Base-by-base conservation (phyloP, 1,139 yeast genomes). In the Zygoascus meyerae region DNA sequence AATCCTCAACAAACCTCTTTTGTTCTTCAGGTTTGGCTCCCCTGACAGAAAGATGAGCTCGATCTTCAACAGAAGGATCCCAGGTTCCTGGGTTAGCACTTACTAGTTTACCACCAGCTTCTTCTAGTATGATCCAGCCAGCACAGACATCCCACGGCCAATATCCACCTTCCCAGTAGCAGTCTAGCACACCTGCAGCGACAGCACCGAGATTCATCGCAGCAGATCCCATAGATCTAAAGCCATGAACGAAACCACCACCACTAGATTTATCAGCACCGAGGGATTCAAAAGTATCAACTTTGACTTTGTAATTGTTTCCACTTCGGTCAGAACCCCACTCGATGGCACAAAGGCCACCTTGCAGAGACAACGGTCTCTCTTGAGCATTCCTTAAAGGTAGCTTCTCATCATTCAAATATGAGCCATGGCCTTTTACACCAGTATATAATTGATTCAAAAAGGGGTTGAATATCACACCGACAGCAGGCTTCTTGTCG, bases 141-240 rank as follows among this genome's bases (percentile, higher is more conserved):
- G 83, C 83, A 58, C 81, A 77, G 3, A 78, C 81, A 55, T 79
- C 83, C 83, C 83, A 78, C 6, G 78, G 72, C 53, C 73, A 77
- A 60, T 81, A 77, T 16, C 83, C 81, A 45, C 82, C 82, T 61
- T 78, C 82, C 81, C 83, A 79, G 63, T 78, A 78, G 31, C 77
- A 67, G 56, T 78, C 83, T 34, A 77, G 51, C 46, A 68, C 68
- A 3, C 83, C 83, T 6, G 79, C 68, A 1, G 83, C 81, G 9
- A 75, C 77, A 34, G 73, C 71, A 12, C 78, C 73, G 40, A 78
- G 58, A 48, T 78, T 76, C 71, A 78, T 71, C 1, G 83, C 83
- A 2, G 83, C 81, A 1, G 82, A 76, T 1, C 83, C 83, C 48
- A 77, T 58, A 15, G 77, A 70, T 53, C 83, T 69, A 59, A 75